Conservation (phyloP, 1,284 basidiomycete genomes). For the Trichosporon sp. region DNA sequence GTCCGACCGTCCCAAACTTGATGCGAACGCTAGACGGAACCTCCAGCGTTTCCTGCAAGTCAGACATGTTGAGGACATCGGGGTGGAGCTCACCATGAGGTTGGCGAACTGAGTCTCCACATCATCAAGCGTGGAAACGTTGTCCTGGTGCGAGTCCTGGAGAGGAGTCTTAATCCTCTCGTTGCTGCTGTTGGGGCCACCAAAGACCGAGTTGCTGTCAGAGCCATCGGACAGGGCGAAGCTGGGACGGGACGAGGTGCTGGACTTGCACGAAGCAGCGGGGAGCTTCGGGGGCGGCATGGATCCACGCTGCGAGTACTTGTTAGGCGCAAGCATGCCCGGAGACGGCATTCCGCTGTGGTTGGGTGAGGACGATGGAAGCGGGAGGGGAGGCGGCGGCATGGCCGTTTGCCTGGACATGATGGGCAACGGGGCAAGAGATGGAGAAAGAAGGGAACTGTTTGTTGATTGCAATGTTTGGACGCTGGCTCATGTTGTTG, state of each 20-base stretch:
- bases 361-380: neutral
- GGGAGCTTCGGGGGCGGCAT: conserved; percentile 20
- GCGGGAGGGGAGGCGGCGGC: neutral
- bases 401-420: conserved; percentile 6
- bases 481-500: conserved; percentile 1
- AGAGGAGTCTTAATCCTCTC: conserved; percentile 20
- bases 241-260: conserved; percentile 14
- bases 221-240: conserved; percentile 10
- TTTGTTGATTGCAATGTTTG: conserved; percentile 3
- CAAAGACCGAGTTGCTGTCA: neutral
- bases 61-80: neutral
- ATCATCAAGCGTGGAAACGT: conserved; percentile 17
- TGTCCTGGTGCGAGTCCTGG: conserved; percentile 14
- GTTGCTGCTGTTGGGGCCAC: conserved; percentile 1
- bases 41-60: conserved; percentile 38
- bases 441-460: conserved; percentile 4
- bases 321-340: neutral
- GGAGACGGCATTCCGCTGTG: neutral
- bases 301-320: conserved; percentile 4
- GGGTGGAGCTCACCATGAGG: conserved; percentile 33
- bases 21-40: conserved; percentile 39
- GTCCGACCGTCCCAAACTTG: conserved; percentile 40
- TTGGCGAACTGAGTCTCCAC: conserved; percentile 40
- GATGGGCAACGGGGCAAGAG: neutral
- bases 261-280: conserved; percentile 12